A percentile compares a stretch with the other conserved stretches of the same genome.
These are phyloP conservation scores for Hyaloscypha finlandica DNA, from an alignment of 495 filamentous ascomycete species.

Conservation along the genomic window DNA sequence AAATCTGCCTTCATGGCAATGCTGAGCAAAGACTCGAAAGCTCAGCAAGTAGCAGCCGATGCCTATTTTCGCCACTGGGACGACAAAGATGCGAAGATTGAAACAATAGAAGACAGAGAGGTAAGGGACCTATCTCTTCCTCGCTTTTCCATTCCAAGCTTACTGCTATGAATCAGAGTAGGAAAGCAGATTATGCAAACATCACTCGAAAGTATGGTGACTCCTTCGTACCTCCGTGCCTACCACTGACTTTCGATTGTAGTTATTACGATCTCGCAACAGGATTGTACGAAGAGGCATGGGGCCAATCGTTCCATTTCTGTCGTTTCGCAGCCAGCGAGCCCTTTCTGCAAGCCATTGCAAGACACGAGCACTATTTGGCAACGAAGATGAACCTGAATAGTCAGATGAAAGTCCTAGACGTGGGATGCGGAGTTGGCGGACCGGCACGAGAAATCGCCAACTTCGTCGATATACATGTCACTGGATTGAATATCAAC, in stretches of 20 bases:
- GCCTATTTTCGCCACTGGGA: slow-evolving; percentile 99
- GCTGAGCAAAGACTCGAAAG: slow-evolving; percentile 74
- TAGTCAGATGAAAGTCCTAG: slow-evolving; percentile 84
- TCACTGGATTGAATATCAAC: slow-evolving; percentile 97
- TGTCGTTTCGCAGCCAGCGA: slow-evolving; percentile 91
- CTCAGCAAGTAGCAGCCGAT: slow-evolving; percentile 84
- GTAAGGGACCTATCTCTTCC: slow-evolving; percentile 42
- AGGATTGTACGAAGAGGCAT: slow-evolving; percentile 95
- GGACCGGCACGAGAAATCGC: slow-evolving; percentile 93
- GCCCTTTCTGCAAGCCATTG: slow-evolving; percentile 86
- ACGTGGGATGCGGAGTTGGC: slow-evolving; percentile 96
- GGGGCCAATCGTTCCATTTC: slow-evolving; percentile 95
- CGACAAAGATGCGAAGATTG: slow-evolving; percentile 75
- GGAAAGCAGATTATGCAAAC: slow-evolving; percentile 87
- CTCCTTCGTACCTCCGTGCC: not conserved
- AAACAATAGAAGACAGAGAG: slow-evolving; percentile 79
- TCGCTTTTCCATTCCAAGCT: not conserved
- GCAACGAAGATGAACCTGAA: slow-evolving; percentile 84
- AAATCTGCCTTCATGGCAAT: slow-evolving; percentile 76
- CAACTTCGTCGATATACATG: slow-evolving; percentile 86
- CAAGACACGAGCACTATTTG: slow-evolving; percentile 97
- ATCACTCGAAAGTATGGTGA: slow-evolving; percentile 54
- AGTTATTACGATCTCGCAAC: slow-evolving; percentile 97
- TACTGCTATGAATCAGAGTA: slow-evolving; percentile 46
- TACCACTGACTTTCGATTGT: not conserved